phyloP scores from a whole-genome alignment of 805 yeast genomes.

The Candida coleopterorum region DNA sequence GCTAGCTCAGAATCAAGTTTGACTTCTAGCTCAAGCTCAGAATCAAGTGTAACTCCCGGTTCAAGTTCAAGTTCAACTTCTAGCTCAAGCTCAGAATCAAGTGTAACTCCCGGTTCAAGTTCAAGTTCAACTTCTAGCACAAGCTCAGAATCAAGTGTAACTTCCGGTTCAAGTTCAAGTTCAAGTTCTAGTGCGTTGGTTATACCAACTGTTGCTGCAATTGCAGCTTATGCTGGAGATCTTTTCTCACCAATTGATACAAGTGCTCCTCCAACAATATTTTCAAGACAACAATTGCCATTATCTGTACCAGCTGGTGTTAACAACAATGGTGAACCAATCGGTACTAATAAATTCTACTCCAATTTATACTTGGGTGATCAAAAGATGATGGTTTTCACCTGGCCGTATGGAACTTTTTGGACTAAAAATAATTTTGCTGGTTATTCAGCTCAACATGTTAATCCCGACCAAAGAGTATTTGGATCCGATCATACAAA shows the following conservation, averaged over 20 bases:
- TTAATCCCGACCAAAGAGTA: constrained; percentile 38
- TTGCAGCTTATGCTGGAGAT: constrained; percentile 25
- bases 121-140: constrained; percentile 3
- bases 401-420: constrained; percentile 65
- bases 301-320: constrained; percentile 46
- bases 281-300: constrained; percentile 42
- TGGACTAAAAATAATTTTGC: constrained; percentile 40
- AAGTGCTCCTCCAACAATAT: constrained; percentile 29
- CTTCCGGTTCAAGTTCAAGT: constrained; percentile 7
- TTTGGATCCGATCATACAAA: constrained; percentile 46
- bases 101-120: not conserved
- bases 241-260: constrained; percentile 47
- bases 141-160: not conserved
- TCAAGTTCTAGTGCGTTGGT: constrained; percentile 1
- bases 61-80: too few species aligned
- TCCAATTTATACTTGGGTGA: constrained; percentile 51
- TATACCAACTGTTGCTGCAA: constrained; percentile 4
- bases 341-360: constrained; percentile 75
- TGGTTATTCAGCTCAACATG: constrained; percentile 64
- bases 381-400: constrained; percentile 52
- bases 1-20: too few species aligned
- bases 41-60: not conserved
- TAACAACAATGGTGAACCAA: constrained; percentile 35
- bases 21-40: constrained; percentile 2
- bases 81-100: constrained; percentile 1